Percentiles rank a stretch among this genome's conserved stretches.
Evolutionary conservation across 2,329 filamentous ascomycete species (phyloP).

Genomic region (Aspergillus japonicus): DNA sequence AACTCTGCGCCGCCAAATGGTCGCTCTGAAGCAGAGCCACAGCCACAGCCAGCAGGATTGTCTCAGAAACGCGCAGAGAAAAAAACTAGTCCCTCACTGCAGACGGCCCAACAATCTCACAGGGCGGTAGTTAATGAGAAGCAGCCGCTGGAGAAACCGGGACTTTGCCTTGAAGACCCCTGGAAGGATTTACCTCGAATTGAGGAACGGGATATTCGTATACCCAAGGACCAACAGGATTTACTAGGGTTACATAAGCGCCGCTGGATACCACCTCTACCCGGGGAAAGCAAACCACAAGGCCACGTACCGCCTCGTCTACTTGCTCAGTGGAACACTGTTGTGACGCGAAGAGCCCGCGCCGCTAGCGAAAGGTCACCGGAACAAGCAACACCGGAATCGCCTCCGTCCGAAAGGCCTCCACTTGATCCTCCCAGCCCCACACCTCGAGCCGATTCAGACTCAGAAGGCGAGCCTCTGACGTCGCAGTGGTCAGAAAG

Average conservation of each 20-base stretch:
- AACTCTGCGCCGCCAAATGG: neutral
- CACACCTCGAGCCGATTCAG: conserved; percentile 16
- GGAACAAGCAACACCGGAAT: neutral
- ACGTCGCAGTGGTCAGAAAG: conserved; percentile 21
- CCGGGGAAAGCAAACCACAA: conserved; percentile 26
- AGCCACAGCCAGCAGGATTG: neutral
- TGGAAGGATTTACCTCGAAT: conserved; percentile 41
- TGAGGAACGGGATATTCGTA: conserved; percentile 43
- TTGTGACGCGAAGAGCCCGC: conserved; percentile 17
- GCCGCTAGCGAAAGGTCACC: neutral
- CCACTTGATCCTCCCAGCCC: conserved; percentile 11
- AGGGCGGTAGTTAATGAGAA: neutral
- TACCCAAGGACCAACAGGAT: conserved; percentile 50
- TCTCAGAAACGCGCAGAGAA: neutral
- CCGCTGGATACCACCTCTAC: conserved; percentile 41
- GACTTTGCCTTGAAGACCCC: conserved; percentile 14
- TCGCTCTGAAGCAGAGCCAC: neutral
- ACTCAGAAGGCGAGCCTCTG: conserved; percentile 17
- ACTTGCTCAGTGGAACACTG: conserved; percentile 38
- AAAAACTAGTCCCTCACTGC: neutral
- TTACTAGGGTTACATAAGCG: conserved; percentile 47
- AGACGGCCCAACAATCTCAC: neutral
- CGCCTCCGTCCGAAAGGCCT: neutral
- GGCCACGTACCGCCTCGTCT: conserved; percentile 38
- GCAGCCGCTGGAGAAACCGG: neutral